Evolutionary conservation across 129 eudicot species (phyloP), one percentile per base, ranked within the genome.

Genomic region (Kitagawia praeruptora): DNA sequence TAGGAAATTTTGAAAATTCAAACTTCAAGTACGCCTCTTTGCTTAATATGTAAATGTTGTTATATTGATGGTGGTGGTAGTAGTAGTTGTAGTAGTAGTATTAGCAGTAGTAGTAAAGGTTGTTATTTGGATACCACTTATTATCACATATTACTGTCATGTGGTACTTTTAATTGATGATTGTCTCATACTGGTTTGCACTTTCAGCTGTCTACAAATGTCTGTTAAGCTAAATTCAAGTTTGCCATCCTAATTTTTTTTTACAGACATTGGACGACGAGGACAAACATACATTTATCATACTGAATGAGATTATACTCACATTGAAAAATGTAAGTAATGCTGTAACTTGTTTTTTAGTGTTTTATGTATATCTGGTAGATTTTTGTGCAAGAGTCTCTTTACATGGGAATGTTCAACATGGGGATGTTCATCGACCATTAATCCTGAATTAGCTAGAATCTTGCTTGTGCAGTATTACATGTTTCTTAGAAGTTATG

Each of bases 251-350:
- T 63, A 64, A 0, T 80, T 19, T 11, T 37, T 51, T 72, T 77
- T 10, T 88, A 88, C 88, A 92, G 99, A 87, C 75, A 64, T 75
- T 84, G 81, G 98, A 90, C 74, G 96, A 90, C 74, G 96, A 88
- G 85, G 98, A 90, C 75, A 82, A 88, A 27, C 79, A 82, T 82
- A 87, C 95, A 66, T 92, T 96, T 83, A 94, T 88, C 77, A 89
- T 96, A 85, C 91, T 96, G 77, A 96, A 96, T 74, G 97, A 96
- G 86, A 81, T 96, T 67, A 96, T 96, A 80, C 88, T 92, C 80
- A 77, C 91, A 67, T 44, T 92, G 80, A 96, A 96, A 87, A 94
- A 90, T 96, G 99, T 96, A 90, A 92, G 97, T 66, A 63, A 83
- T 76, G 8, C 83, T 14, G 51, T 74, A 77, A 58, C 9, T 12